A percentile compares a stretch with the other conserved stretches of the same genome.
Evolutionary conservation across 306 rosid genomes (phyloP).

Genomic region (Quercus wislizeni): DNA sequence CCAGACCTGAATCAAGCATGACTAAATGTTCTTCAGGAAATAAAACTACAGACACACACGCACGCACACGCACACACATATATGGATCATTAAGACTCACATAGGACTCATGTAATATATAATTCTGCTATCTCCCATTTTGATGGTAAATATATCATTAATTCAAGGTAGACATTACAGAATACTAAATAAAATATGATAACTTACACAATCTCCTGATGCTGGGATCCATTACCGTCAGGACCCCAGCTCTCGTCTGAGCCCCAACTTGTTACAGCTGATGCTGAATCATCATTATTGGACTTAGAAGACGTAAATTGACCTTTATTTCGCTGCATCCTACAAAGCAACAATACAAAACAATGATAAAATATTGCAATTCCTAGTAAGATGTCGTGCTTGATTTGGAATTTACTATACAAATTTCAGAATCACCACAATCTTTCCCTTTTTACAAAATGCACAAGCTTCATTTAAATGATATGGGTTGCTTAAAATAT

Average conservation of each 20-base stretch:
- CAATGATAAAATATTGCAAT: background rate
- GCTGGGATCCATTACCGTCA: conserved; percentile 62
- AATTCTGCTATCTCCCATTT: background rate
- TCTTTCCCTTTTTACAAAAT: too few species aligned
- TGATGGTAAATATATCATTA: background rate
- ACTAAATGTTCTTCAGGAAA: too few species aligned
- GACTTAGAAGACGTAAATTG: conserved; percentile 74
- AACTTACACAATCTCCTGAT: conserved; percentile 68
- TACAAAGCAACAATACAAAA: conserved; percentile 19
- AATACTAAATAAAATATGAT: background rate
- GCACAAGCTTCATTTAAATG: too few species aligned
- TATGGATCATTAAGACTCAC: too few species aligned
- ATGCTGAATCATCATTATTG: conserved; percentile 56
- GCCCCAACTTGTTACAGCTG: conserved; percentile 50
- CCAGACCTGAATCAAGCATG: too few species aligned
- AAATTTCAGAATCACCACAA: too few species aligned
- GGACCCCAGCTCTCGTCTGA: conserved; percentile 41
- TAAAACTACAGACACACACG: too few species aligned
- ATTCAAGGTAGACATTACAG: background rate
- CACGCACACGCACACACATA: too few species aligned
- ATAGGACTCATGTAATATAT: too few species aligned
- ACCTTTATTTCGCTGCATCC: conserved; percentile 82
- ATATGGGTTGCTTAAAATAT: too few species aligned
- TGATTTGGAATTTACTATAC: background rate
- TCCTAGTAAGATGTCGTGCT: background rate